Conservation (phyloP, 768 basidiomycete species). For the Heimioporus sp. region DNA sequence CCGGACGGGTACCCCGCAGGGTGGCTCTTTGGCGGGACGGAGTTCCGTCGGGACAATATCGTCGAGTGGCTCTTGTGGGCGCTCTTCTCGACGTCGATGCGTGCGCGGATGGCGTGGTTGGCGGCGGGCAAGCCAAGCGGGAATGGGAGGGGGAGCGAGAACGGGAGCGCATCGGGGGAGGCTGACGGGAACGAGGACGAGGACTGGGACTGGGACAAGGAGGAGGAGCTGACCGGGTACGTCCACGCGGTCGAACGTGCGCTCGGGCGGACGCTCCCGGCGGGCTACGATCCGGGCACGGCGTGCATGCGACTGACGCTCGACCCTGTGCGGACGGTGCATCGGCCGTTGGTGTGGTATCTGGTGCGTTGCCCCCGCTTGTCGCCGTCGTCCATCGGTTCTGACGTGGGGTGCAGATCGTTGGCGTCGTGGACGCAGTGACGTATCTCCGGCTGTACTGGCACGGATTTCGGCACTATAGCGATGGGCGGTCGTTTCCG, state of each 20-base stretch:
- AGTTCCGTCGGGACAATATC: slow-evolving; percentile 46
- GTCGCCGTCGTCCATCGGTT: not conserved
- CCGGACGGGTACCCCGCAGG: slow-evolving; percentile 37
- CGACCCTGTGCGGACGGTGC: slow-evolving; percentile 53
- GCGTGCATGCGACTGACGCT: slow-evolving; percentile 51
- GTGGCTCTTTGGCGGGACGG: slow-evolving; percentile 48
- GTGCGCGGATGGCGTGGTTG: slow-evolving; percentile 7
- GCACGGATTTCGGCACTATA: slow-evolving; percentile 56
- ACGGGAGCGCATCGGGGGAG: too few relatives aligned
- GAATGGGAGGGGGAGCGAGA: too few relatives aligned
- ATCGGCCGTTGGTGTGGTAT: slow-evolving; percentile 68
- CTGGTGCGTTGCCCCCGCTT: slow-evolving; percentile 35
- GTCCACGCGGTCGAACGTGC: slow-evolving; percentile 37
- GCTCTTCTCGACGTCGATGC: slow-evolving; percentile 45
- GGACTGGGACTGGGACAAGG: slow-evolving; percentile 34
- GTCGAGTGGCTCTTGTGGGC: slow-evolving; percentile 68
- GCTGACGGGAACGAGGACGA: too few relatives aligned
- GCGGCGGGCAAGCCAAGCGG: too few relatives aligned
- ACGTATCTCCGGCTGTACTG: slow-evolving; percentile 38
- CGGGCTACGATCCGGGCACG: slow-evolving; percentile 38
- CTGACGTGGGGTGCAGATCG: slow-evolving; percentile 41
- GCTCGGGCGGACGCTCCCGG: slow-evolving; percentile 39
- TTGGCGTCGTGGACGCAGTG: slow-evolving; percentile 46
- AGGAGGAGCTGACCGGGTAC: slow-evolving; percentile 52
- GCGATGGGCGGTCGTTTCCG: slow-evolving; percentile 45